These are phyloP conservation scores for Lepiota subincarnata DNA, from an alignment of 768 basidiomycete species.

Conservation along the genomic window DNA sequence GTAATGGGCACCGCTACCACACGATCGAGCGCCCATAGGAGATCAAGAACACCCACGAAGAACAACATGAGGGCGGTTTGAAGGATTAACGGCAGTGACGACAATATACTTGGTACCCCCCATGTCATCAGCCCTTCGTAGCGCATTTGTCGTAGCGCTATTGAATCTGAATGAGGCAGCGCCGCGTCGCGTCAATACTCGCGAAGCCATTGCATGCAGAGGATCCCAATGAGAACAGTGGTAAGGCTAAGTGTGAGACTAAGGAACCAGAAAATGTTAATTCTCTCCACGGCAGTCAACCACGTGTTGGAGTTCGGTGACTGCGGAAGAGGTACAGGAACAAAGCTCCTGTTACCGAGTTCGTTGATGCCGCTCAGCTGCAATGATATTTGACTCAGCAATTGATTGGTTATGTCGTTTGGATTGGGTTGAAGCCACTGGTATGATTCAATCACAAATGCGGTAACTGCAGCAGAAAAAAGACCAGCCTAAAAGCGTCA, in stretches of 20 bases:
- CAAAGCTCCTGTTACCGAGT: not conserved
- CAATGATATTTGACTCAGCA: not conserved
- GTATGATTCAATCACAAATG: slow-evolving; percentile 23
- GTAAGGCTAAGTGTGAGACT: slow-evolving; percentile 18
- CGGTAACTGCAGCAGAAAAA: slow-evolving; percentile 23
- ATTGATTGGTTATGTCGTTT: slow-evolving; percentile 1
- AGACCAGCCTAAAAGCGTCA: slow-evolving; percentile 19
- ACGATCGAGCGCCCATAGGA: slow-evolving; percentile 23
- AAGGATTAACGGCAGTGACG: slow-evolving; percentile 25
- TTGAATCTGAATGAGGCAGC: slow-evolving; percentile 6
- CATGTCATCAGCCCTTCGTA: slow-evolving; percentile 25
- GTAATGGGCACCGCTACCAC: slow-evolving; percentile 18
- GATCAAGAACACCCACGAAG: slow-evolving; percentile 23
- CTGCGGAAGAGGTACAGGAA: not conserved
- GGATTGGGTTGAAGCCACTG: slow-evolving; percentile 19
- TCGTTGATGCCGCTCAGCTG: not conserved
- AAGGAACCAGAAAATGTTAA: slow-evolving; percentile 20
- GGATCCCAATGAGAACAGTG: slow-evolving; percentile 17
- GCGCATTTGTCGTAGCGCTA: slow-evolving; percentile 23
- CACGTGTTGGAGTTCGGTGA: too few relatives aligned
- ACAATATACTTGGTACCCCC: slow-evolving; percentile 24
- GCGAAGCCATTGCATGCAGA: slow-evolving; percentile 23
- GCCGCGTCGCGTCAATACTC: slow-evolving; percentile 17
- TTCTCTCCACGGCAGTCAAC: not conserved
- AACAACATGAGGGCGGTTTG: slow-evolving; percentile 28